Evolutionary conservation across 805 yeast species (phyloP), one percentile per base, ranked within the genome.

Genomic region (Kazachstania martiniae): DNA sequence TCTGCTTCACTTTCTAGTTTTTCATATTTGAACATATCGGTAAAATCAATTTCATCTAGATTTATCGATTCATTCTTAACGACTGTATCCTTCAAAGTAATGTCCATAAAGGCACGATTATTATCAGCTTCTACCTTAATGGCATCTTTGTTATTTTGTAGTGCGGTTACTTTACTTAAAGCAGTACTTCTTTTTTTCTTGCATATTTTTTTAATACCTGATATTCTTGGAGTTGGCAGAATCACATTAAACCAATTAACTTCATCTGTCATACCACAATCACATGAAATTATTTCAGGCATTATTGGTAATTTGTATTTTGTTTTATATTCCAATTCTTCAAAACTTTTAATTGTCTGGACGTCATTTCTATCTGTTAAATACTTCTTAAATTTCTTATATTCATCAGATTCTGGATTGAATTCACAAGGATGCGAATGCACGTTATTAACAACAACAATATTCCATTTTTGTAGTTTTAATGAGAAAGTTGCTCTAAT

Each of bases 401-500:
- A 55, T 33, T 52, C 56, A 12, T 53, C 56, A 29, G 54, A 46
- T 12, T 42, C 47, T 6, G 59, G 53, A 29, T 52, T 45, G 29
- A 55, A 55, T 34, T 43, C 44, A 18, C 66, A 35, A 5, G 62
- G 60, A 46, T 76, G 84, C 40, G 76, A 67, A 49, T 76, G 84
- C 4, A 53, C 50, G 38, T 72, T 76, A 49, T 72, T 70, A 21
- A 76, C 68, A 13, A 76, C 70, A 21, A 71, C 77, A 18, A 76
- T 59, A 12, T 72, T 60, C 84, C 84, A 76, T 31, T 58, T 54
- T 37, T 63, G 58, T 21, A 67, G 59, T 38, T 73, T 56, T 8
- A 69, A 42, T 2, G 75, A 68, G 43, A 58, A 74, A 42, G 76
- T 73, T 4, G 82, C 81, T 34, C 84, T 51, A 19, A 76, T 65